phyloP scores from a whole-genome alignment of 768 basidiomycete species.

The Auriculariales sp. region DNA sequence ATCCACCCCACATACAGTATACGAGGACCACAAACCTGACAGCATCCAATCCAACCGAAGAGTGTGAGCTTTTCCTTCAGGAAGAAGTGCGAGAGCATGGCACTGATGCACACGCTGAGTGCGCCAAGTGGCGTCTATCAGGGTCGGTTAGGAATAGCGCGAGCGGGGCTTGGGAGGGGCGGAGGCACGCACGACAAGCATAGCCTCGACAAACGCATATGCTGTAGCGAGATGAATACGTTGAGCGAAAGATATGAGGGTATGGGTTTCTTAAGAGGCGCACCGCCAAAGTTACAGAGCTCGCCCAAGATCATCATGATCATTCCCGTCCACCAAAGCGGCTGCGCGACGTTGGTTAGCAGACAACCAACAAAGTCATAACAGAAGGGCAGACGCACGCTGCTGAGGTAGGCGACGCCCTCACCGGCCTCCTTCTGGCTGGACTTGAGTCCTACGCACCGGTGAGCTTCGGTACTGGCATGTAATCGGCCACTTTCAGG shows the following conservation, averaged over 20 bases:
- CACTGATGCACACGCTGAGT: conserved; percentile 31
- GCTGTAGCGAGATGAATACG: not conserved
- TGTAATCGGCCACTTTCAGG: conserved; percentile 58
- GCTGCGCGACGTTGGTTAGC: conserved; percentile 9
- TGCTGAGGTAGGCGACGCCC: conserved; percentile 19
- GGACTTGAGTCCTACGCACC: not conserved
- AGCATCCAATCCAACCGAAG: conserved; percentile 31
- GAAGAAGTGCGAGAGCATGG: conserved; percentile 30
- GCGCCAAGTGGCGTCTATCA: conserved; percentile 31
- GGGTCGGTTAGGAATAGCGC: not conserved
- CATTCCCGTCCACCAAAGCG: conserved; percentile 42
- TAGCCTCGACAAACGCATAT: conserved; percentile 22
- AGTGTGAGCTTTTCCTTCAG: conserved; percentile 31
- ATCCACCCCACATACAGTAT: too few species aligned
- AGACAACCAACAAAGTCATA: not conserved
- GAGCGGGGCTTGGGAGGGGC: not conserved
- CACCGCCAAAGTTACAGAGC: conserved; percentile 75
- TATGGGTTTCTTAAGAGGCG: conserved; percentile 21
- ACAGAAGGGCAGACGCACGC: conserved; percentile 11
- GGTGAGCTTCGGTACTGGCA: not conserved
- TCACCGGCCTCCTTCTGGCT: conserved; percentile 37
- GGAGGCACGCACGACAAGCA: conserved; percentile 36
- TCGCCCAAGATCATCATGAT: conserved; percentile 25
- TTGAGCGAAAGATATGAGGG: conserved; percentile 11
- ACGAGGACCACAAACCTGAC: conserved; percentile 13